Conservation (phyloP, 495 filamentous ascomycete genomes). For the Trichoderma reesei region DNA sequence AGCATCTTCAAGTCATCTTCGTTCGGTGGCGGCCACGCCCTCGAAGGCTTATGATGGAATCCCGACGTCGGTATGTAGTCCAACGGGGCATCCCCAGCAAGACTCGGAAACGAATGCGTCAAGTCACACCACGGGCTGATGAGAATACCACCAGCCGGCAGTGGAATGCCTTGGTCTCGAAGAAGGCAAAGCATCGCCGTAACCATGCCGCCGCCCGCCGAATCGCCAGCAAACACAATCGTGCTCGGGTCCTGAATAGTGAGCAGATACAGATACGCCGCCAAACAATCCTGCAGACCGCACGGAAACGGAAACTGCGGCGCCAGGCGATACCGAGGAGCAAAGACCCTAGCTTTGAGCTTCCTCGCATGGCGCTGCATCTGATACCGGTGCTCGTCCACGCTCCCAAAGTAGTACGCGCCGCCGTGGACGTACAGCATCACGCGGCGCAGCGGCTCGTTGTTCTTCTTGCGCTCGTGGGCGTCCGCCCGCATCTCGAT, state of each 20-base stretch:
- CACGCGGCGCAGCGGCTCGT: conserved; percentile 54
- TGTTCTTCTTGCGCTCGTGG: conserved; percentile 51
- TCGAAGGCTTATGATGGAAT: conserved; percentile 75
- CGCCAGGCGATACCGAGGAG: conserved; percentile 77
- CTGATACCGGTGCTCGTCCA: conserved; percentile 93
- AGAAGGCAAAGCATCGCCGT: conserved; percentile 68
- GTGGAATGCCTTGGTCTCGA: conserved; percentile 67
- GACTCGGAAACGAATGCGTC: conserved; percentile 88
- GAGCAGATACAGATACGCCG: conserved; percentile 75
- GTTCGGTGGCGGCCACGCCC: conserved; percentile 85
- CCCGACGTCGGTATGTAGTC: conserved; percentile 86
- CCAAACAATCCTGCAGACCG: conserved; percentile 76
- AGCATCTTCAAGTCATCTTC: conserved; percentile 50
- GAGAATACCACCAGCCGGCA: conserved; percentile 82
- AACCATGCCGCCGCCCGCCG: conserved; percentile 82
- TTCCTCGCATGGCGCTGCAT: conserved; percentile 92
- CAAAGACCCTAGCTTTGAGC: conserved; percentile 77
- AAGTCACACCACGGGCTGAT: conserved; percentile 92
- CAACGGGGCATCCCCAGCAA: conserved; percentile 56
- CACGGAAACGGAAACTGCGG: conserved; percentile 96
- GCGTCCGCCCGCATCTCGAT: conserved; percentile 88
- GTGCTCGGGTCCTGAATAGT: conserved; percentile 62
- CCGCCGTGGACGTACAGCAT: conserved; percentile 91
- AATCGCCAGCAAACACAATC: conserved; percentile 78
- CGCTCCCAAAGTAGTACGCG: conserved; percentile 67